A percentile compares a stretch with the other conserved stretches of the same genome.
Conservation (phyloP, 1,284 basidiomycete genomes). For the Sporisorium reilianum region DNA sequence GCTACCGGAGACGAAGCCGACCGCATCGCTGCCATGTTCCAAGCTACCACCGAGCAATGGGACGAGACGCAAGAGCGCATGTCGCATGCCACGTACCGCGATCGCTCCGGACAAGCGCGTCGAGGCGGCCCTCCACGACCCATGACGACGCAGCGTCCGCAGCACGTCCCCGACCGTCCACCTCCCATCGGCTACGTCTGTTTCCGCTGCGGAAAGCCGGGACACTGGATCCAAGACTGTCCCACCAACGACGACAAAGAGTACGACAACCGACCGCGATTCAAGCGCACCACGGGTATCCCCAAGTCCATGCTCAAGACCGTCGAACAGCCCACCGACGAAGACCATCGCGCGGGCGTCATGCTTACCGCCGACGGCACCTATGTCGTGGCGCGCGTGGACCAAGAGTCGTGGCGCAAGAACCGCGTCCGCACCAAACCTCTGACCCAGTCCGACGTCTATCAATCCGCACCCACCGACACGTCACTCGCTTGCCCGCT, state of each 20-base stretch:
- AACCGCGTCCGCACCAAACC: slow-evolving; percentile 59
- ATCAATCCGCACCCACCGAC: slow-evolving; percentile 63
- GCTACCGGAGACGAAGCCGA: slow-evolving; percentile 59
- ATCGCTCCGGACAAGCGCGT: slow-evolving; percentile 57
- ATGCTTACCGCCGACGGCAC: slow-evolving; percentile 68
- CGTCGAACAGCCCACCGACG: slow-evolving; percentile 76
- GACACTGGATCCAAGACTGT: slow-evolving; percentile 99
- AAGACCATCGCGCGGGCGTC: slow-evolving; percentile 58
- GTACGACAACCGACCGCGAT: slow-evolving; percentile 91
- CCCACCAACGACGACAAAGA: slow-evolving; percentile 96
- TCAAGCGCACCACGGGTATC: slow-evolving; percentile 97
- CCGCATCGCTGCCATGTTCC: slow-evolving; percentile 90
- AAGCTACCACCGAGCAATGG: slow-evolving; percentile 89
- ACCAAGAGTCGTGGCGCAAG: slow-evolving; percentile 62
- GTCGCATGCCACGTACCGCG: slow-evolving; percentile 75
- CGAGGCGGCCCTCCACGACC: slow-evolving; percentile 58
- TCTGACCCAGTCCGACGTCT: slow-evolving; percentile 65
- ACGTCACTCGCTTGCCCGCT: slow-evolving; percentile 64
- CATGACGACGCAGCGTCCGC: slow-evolving; percentile 36
- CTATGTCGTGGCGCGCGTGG: slow-evolving; percentile 67
- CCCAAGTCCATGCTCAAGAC: slow-evolving; percentile 97
- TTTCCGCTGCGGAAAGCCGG: slow-evolving; percentile 95
- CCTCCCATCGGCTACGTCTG: slow-evolving; percentile 88
- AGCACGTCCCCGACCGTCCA: slow-evolving; percentile 53
- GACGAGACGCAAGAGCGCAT: slow-evolving; percentile 96